Evolutionary conservation across 345 rosid genomes (phyloP), one percentile per base, ranked within the genome.

Genomic region (Hypericum androsaemum): DNA sequence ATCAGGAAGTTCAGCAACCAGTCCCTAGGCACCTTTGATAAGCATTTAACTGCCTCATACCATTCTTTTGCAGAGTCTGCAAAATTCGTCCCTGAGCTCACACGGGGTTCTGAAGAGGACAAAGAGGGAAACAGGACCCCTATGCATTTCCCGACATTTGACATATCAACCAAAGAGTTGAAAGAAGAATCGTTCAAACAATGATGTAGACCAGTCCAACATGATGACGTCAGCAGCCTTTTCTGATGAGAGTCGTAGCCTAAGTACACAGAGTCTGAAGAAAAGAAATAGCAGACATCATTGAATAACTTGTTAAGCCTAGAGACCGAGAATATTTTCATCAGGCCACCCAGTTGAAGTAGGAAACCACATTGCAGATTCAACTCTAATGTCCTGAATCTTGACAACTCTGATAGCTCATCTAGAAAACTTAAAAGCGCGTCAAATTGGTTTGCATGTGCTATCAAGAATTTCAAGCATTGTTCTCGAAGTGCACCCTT

Each of bases 1-100:
- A 76, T 94, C 62, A 90, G 75, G 69, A 82, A 80, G 49, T 76
- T 70, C 70, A 72, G 69, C 67, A 82, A 69, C 98, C 96, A 90
- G 47, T 59, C 82, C 28, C 1, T 60, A 15, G 50, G 79, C 28
- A 82, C 80, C 77, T 80, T 84, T 64, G 74, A 77, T 52, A 90
- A 76, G 78, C 96, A 86, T 49, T 50, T 74, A 64, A 82, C 72
- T 50, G 79, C 85, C 60, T 71, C 82, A 15, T 65, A 70, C 87
- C 90, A 90, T 62, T 84, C 96, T 47, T 75, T 66, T 47, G 43
- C 60, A 39, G 50, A 37, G 58, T 65, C 64, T 56, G 52, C 58
- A 43, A 57, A 41, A 62, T 77, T 66, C 35, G 44, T 64, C 59
- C 61, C 65, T 43, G 37, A 2, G 43, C 10, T 16, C 13, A 40